Conservation (phyloP, 202 grass and related monocot genomes). For the Saccharum hybrid region DNA sequence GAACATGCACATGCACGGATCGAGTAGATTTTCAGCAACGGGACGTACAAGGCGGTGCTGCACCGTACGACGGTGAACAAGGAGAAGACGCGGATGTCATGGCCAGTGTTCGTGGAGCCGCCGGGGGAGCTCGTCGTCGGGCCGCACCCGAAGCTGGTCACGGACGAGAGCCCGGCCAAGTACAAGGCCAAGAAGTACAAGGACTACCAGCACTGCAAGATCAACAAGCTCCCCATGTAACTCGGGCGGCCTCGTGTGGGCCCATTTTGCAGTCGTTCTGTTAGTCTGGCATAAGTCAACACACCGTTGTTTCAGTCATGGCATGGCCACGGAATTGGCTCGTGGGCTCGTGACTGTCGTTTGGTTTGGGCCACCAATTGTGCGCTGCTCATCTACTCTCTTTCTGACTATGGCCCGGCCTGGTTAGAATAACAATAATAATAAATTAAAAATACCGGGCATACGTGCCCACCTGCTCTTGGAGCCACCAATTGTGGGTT, state of each 20-base stretch:
- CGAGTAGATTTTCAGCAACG: conserved; percentile 72
- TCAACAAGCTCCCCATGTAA: conserved; percentile 76
- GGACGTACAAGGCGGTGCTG: conserved; percentile 75
- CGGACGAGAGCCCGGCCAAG: conserved; percentile 48
- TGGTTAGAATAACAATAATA: not conserved
- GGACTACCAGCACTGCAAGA: conserved; percentile 81
- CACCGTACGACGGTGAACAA: conserved; percentile 76
- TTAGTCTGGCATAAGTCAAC: not conserved
- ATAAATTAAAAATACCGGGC: too few relatives aligned
- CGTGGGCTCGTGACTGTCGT: not conserved
- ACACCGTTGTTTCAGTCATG: not conserved
- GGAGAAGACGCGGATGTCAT: conserved; percentile 75
- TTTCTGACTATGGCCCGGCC: not conserved
- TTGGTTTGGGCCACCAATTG: not conserved
- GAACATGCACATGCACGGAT: not conserved
- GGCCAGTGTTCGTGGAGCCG: conserved; percentile 72
- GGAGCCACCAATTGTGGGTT: too few relatives aligned
- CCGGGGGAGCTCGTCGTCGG: conserved; percentile 55
- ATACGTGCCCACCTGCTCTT: too few relatives aligned
- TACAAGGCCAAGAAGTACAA: conserved; percentile 82
- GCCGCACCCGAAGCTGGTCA: conserved; percentile 58
- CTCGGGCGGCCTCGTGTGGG: not conserved
- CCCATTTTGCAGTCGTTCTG: not conserved
- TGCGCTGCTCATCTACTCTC: not conserved
- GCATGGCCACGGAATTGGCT: not conserved